A percentile compares a stretch with the other conserved stretches of the same genome.
These are phyloP conservation scores for Cochlearia excelsa DNA, from an alignment of 345 rosid species.

Conservation along the genomic window DNA sequence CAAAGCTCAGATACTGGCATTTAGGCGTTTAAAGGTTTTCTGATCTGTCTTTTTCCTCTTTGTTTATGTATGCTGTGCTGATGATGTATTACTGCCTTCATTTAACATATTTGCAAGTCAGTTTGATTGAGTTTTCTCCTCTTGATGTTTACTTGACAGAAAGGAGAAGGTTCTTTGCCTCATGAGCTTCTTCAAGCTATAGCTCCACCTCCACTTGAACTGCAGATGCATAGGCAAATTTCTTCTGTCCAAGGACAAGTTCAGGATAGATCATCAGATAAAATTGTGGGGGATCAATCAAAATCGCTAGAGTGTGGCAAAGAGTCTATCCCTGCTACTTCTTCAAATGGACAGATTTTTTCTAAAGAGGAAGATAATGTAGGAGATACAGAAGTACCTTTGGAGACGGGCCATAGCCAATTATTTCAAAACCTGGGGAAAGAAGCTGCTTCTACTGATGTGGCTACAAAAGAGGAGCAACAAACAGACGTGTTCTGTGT, in stretches of 20 bases:
- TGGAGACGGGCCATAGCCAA: conserved; percentile 45
- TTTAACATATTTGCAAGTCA: conserved; percentile 13
- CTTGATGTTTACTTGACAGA: conserved; percentile 48
- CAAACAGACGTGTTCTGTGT: conserved; percentile 47
- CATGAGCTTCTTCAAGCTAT: conserved; percentile 93
- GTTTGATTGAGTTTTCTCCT: conserved; percentile 4
- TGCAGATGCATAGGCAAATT: conserved; percentile 51
- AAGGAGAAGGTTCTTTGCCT: conserved; percentile 92
- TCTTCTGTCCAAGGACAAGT: conserved; percentile 52
- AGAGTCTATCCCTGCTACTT: conserved; percentile 47
- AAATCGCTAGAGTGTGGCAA: conserved; percentile 54
- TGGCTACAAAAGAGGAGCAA: conserved; percentile 72
- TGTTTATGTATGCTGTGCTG: conserved; percentile 15
- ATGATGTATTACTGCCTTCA: conserved; percentile 5
- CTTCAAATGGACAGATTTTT: conserved; percentile 43
- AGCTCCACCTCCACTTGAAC: conserved; percentile 82
- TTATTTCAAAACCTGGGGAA: conserved; percentile 45
- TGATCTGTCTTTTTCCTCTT: conserved; percentile 19
- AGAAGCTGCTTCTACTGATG: conserved; percentile 46
- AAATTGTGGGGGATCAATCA: conserved; percentile 56
- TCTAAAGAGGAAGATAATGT: conserved; percentile 60
- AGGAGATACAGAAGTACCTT: conserved; percentile 59
- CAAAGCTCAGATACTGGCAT: conserved; percentile 96
- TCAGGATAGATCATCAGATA: conserved; percentile 61
- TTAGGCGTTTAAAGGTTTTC: conserved; percentile 86